Evolutionary conservation across 1,284 basidiomycete genomes (phyloP), one percentile per base, ranked within the genome.

Genomic region (Naganishia sp.): DNA sequence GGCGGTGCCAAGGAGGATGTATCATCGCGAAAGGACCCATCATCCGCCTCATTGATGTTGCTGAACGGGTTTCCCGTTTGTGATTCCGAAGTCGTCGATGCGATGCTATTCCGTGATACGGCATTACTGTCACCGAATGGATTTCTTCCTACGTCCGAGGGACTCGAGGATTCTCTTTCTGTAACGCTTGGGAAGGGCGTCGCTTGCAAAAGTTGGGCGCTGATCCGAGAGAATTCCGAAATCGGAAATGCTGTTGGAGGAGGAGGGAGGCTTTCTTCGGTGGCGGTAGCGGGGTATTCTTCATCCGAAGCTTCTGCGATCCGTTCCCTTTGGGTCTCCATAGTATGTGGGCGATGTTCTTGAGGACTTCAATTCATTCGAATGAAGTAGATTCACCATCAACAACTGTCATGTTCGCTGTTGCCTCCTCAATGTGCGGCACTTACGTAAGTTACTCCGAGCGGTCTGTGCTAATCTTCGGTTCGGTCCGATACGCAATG

Each of bases 41-140:
- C 48, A 9, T 61, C 48, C 18, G 10, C 48, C 15, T 28, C 13
- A 6, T 36, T 39, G 7, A 39, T 13, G 31, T 39, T 11, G 11
- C 21, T 52, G 59, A 43, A 44, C 4, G 49, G 23, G n/a, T 23
- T 36, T 33, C 36, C 31, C 28, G 10, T n/a, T 16, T 16, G 36
- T 6, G 23, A 28, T 11, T n/a, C 45, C 5, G 57, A 45, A 0
- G 25, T 18, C 4, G 48, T 25, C 6, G 23, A 16, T 9, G 59
- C 23, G 13, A 52, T 16, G 28, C 48, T 61, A 10, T 9, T n/a
- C 10, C 25, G 21, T 18, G 39, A 52, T 6, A 43, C 48, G 16
- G 59, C 48, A 42, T 61, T 52, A 23, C 39, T 52, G 39, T 52
- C 48, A 3, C 59, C 59, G 9, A 61, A 61, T 10, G 59, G 59